Conservation (phyloP, 768 basidiomycete genomes). For the Infundibulicybe gibba region DNA sequence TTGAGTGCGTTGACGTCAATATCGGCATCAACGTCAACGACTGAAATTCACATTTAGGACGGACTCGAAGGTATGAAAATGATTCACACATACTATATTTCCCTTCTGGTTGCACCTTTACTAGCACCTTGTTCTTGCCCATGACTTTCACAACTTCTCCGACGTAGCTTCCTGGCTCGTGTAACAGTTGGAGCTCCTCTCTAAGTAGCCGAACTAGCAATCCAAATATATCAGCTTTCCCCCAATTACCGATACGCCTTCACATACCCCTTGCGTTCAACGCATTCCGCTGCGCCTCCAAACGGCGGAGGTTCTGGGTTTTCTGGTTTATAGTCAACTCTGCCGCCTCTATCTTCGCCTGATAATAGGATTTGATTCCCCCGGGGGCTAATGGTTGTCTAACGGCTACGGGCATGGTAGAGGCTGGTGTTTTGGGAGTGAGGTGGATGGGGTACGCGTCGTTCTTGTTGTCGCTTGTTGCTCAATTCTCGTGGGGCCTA, state of each 20-base stretch:
- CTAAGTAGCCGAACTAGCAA: conserved; percentile 76
- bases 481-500: no score
- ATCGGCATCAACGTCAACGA: conserved; percentile 90
- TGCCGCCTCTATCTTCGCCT: conserved; percentile 91
- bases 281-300: conserved; percentile 97
- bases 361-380: conserved; percentile 87
- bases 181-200: conserved; percentile 89
- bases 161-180: conserved; percentile 96
- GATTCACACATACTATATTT: conserved; percentile 84
- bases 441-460: conserved; percentile 22
- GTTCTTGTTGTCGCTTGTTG: background rate
- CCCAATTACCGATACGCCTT: background rate
- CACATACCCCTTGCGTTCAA: conserved; percentile 85
- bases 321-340: conserved; percentile 94
- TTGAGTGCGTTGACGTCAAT: conserved; percentile 80
- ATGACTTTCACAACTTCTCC: conserved; percentile 98
- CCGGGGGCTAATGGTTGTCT: conserved; percentile 43
- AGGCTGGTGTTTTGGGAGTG: background rate
- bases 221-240: background rate
- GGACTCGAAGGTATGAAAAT: background rate
- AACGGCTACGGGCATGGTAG: conserved; percentile 31
- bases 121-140: conserved; percentile 98
- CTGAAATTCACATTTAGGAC: conserved; percentile 32
- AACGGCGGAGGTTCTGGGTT: conserved; percentile 90
- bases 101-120: conserved; percentile 98